Percentiles rank a stretch among this genome's conserved stretches.
Evolutionary conservation across 306 rosid species (phyloP).

Genomic region (Amphicarpaea edgeworthii): DNA sequence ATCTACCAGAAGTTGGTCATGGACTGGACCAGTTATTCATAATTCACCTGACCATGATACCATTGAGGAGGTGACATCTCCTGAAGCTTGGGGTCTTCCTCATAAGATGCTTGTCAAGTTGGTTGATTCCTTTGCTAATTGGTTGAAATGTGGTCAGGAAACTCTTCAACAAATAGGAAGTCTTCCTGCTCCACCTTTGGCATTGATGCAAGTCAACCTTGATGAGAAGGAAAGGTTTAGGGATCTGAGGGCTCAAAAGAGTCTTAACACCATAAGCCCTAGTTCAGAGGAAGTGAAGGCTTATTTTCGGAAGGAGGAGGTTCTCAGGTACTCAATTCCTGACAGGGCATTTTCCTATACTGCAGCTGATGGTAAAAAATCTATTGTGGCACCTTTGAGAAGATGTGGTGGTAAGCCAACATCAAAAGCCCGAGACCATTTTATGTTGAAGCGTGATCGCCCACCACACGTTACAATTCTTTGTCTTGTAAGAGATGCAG

Average conservation of each 20-base stretch:
- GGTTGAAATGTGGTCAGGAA: constrained; percentile 99
- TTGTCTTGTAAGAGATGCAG: constrained; percentile 99
- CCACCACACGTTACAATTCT: constrained; percentile 99
- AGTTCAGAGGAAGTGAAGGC: constrained; percentile 93
- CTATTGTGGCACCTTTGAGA: constrained; percentile 98
- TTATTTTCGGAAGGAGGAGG: constrained; percentile 93
- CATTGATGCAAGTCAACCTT: constrained; percentile 86
- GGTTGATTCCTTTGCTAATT: constrained; percentile 97
- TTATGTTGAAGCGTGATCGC: constrained; percentile 98
- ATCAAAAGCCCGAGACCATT: constrained; percentile 98
- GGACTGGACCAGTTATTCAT: constrained; percentile 82
- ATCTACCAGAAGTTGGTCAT: constrained; percentile 84
- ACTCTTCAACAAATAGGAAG: constrained; percentile 98
- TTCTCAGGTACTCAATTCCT: constrained; percentile 98
- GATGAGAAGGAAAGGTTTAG: constrained; percentile 99
- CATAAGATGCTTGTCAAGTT: constrained; percentile 95
- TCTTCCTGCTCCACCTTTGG: constrained; percentile 95
- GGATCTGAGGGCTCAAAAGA: constrained; percentile 97
- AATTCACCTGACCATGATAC: constrained; percentile 68
- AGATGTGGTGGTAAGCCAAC: constrained; percentile 99
- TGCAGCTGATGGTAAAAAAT: constrained; percentile 96
- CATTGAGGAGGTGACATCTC: constrained; percentile 80
- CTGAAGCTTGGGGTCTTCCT: constrained; percentile 97
- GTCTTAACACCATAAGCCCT: constrained; percentile 88
- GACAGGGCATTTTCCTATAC: constrained; percentile 97